Evolutionary conservation across 441 rosid species (phyloP).

Genomic region (Croton laevigatus): DNA sequence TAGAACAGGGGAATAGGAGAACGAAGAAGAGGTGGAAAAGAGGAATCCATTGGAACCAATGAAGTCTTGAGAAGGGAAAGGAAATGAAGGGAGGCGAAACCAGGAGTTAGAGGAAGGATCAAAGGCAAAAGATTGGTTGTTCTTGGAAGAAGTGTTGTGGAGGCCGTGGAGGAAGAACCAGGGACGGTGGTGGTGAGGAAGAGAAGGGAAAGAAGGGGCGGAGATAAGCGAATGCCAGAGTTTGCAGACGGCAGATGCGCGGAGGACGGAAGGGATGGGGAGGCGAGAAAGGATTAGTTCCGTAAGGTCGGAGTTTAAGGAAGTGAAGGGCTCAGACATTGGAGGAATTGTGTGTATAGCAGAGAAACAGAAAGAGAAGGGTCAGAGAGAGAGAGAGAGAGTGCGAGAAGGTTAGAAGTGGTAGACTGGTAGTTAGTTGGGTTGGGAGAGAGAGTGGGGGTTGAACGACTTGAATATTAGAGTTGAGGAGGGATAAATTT

Average conservation of each 20-base stretch:
- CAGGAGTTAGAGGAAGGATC: constrained; percentile 68
- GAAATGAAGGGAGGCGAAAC: constrained; percentile 51
- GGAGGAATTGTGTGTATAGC: not conserved
- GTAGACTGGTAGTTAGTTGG: too few relatives aligned
- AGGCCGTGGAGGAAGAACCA: constrained; percentile 88
- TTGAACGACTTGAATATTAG: not conserved
- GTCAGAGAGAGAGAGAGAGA: too few relatives aligned
- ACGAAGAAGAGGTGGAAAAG: constrained; percentile 56
- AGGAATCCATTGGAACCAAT: constrained; percentile 57
- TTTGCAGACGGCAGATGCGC: constrained; percentile 72
- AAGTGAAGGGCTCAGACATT: constrained; percentile 54
- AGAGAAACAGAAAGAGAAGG: not conserved
- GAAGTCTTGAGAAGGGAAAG: constrained; percentile 31
- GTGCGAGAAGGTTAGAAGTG: not conserved
- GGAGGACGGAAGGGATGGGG: constrained; percentile 67
- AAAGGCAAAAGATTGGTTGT: constrained; percentile 79
- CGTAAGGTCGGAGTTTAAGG: constrained; percentile 51
- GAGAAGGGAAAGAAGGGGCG: constrained; percentile 39
- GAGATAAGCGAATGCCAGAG: constrained; percentile 53
- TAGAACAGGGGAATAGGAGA: constrained; percentile 56
- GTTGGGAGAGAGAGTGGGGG: not conserved
- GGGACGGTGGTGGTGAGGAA: constrained; percentile 33
- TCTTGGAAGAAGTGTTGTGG: constrained; percentile 71
- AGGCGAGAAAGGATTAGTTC: constrained; percentile 61
- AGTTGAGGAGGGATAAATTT: too few relatives aligned